phyloP scores from a whole-genome alignment of 495 filamentous ascomycete species.

The Podospora pseudoanserina region DNA sequence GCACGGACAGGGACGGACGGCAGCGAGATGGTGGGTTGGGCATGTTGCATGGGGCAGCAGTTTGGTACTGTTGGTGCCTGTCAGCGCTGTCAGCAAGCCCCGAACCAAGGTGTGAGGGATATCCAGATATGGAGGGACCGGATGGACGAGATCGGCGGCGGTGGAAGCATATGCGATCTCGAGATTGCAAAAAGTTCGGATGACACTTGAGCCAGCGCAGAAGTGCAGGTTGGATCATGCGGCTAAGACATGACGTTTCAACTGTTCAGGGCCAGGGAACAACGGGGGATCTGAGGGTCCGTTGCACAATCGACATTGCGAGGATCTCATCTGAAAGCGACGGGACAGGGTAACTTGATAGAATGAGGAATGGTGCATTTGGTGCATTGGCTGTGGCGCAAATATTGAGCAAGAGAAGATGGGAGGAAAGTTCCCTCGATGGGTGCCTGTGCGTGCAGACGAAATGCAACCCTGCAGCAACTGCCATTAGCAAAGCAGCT shows the following conservation, averaged over 20 bases:
- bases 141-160: not conserved
- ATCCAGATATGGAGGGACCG: not conserved
- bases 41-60: not conserved
- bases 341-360: not conserved
- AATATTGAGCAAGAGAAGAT: not conserved
- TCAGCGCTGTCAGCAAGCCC: conserved; percentile 5
- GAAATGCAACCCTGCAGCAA: not conserved
- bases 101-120: not conserved
- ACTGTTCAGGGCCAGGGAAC: not conserved
- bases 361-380: not conserved
- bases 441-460: not conserved
- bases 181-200: not conserved
- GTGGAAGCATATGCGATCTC: not conserved
- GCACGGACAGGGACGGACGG: not conserved
- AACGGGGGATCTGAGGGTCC: not conserved
- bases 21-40: not conserved
- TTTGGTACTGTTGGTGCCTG: conserved; percentile 1
- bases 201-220: not conserved
- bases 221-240: not conserved
- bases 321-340: not conserved
- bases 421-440: not conserved
- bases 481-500: conserved; percentile 5
- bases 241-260: conserved; percentile 4
- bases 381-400: not conserved
- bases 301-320: conserved; percentile 2